A percentile compares a stretch with the other conserved stretches of the same genome.
These are phyloP conservation scores for Penicillium sp. DNA, from an alignment of 2,329 filamentous ascomycete genomes.

Conservation along the genomic window DNA sequence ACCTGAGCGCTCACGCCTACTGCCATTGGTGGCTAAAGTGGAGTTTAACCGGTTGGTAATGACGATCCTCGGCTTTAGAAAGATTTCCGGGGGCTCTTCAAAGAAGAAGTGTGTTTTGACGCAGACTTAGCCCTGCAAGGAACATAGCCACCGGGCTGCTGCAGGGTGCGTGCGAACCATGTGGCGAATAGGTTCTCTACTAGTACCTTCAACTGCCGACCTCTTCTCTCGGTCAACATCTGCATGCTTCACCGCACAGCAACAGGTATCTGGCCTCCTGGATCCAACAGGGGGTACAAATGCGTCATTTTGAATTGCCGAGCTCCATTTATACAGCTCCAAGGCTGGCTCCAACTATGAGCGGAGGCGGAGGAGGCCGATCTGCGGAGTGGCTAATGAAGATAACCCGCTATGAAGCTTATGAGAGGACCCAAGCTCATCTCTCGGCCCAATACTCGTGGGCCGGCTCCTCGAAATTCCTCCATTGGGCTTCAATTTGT, in stretches of 20 bases:
- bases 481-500: constrained; percentile 7
- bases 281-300: not conserved
- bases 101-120: constrained; percentile 5
- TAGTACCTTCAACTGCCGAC: not conserved
- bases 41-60: constrained; percentile 3
- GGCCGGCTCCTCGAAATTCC: not conserved
- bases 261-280: not conserved
- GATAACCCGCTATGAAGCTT: constrained; percentile 23
- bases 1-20: constrained; percentile 3
- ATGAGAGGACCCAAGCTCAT: constrained; percentile 9
- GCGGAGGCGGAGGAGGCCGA: constrained; percentile 11
- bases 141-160: not conserved
- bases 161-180: constrained; percentile 5
- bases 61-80: constrained; percentile 13
- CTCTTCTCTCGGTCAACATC: not conserved
- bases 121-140: not conserved
- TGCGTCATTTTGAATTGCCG: not conserved
- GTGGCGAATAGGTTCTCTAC: not conserved
- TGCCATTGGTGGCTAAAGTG: constrained; percentile 8
- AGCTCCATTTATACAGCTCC: not conserved
- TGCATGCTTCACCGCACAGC: not conserved
- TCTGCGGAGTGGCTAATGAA: constrained; percentile 26
- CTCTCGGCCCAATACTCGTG: constrained; percentile 4
- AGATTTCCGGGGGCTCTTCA: constrained; percentile 1
- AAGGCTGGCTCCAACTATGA: constrained; percentile 1